Evolutionary conservation across 306 rosid species (phyloP), one percentile per base, ranked within the genome.

Genomic region (Arachis stenosperma): DNA sequence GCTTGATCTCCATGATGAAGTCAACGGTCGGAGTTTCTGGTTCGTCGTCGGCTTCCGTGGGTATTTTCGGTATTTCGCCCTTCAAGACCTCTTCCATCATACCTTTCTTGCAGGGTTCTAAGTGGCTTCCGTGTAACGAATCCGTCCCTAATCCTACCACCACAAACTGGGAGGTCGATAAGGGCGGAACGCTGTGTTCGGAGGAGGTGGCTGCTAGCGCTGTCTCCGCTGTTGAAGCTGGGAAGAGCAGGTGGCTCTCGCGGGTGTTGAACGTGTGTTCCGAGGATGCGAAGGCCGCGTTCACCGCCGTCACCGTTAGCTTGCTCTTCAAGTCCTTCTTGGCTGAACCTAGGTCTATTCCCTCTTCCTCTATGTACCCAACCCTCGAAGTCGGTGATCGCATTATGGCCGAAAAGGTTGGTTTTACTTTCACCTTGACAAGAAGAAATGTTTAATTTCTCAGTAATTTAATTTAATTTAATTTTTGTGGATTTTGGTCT

Each of bases 321-420:
- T 67, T 94, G 0, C 81, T 91, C 37, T 91, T 86, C 65, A 85
- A 87, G 9, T 94, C 98, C 0, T 85, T 69, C 75, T 83, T 94
- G 91, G 99, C 93, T 40, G 97, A 94, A 81, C 96, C 99, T 2
- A 78, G 90, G 43, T 94, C 99, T 7, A 94, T 94, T 75, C 97
- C 99, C 43, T 94, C 99, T 13, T 14, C 93, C 71, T 94, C 99
- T 12, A 91, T 94, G 99, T 80, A 42, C 74, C 99, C 99, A 9
- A 91, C 97, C 44, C 92, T 94, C 6, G 88, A 90, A 62, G 96
- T 84, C 2, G 99, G 99, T 48, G 99, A 94, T 65, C 99, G 99
- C 6, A 76, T 94, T 84, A 74, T 94, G 55, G 89, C 99, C 0
- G 97, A 94, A 80, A 94, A 94, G 99, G 99, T 94, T 33, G n/a